phyloP scores from a whole-genome alignment of 2,329 filamentous ascomycete species.

The Stachybotrys echinatus region DNA sequence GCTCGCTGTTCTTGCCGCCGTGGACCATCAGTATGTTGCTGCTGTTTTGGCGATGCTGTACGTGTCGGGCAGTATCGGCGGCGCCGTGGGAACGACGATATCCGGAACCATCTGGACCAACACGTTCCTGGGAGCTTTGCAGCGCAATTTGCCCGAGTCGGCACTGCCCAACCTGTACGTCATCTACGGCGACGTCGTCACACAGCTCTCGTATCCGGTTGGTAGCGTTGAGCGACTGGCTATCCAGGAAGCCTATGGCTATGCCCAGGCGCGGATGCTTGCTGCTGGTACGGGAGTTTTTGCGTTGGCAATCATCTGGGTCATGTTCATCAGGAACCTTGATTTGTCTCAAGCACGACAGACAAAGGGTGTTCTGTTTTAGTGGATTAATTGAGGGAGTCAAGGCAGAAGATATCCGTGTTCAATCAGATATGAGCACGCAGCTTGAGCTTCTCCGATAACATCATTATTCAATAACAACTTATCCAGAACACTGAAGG shows the following conservation, averaged over 20 bases:
- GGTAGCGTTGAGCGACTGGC: constrained; percentile 39
- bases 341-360: constrained; percentile 43
- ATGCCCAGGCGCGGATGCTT: constrained; percentile 44
- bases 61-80: constrained; percentile 19
- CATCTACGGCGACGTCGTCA: constrained; percentile 49
- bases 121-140: constrained; percentile 35
- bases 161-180: constrained; percentile 28
- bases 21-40: constrained; percentile 25
- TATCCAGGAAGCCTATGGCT: constrained; percentile 54
- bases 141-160: constrained; percentile 40
- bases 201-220: constrained; percentile 44
- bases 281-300: constrained; percentile 27
- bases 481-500: no score
- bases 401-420: no score
- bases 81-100: constrained; percentile 21
- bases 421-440: no score
- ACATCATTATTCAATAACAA: no score
- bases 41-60: constrained; percentile 21
- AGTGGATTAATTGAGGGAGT: constrained; percentile 13
- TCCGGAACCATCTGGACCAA: constrained; percentile 25
- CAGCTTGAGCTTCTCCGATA: no score
- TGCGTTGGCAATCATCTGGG: constrained; percentile 26
- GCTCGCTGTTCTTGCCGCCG: constrained; percentile 20
- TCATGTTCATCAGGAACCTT: constrained; percentile 43
- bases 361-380: constrained; percentile 47